Evolutionary conservation across 2,329 filamentous ascomycete species (phyloP).

Genomic region (Neofusicoccum sp.): DNA sequence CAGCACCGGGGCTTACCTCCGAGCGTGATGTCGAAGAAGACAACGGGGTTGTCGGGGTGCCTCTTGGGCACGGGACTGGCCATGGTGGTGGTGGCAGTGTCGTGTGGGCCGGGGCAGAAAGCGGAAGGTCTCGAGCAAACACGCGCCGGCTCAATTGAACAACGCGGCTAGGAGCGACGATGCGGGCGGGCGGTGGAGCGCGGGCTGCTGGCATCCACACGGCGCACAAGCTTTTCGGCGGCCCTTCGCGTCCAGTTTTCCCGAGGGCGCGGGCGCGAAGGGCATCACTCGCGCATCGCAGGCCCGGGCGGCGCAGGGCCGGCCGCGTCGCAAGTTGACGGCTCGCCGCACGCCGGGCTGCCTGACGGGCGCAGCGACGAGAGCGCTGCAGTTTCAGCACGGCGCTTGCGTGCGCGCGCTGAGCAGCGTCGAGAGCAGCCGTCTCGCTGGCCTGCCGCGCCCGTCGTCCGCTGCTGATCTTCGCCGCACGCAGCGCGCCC

Average conservation of each 20-base stretch:
- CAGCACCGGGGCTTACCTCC: conserved; percentile 62
- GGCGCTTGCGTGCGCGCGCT: neutral
- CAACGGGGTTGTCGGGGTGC: conserved; percentile 49
- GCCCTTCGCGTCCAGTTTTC: neutral
- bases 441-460: neutral
- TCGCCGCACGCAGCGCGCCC: conserved; percentile 13
- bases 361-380: neutral
- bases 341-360: neutral
- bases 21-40: conserved; percentile 78
- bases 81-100: conserved; percentile 16
- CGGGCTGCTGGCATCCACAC: neutral
- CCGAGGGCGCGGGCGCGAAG: neutral
- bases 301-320: conserved; percentile 3
- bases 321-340: conserved; percentile 11
- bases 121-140: conserved; percentile 8
- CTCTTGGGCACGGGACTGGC: conserved; percentile 9
- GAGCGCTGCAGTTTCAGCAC: conserved; percentile 6
- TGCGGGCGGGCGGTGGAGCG: neutral
- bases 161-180: neutral
- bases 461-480: conserved; percentile 5
- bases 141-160: neutral
- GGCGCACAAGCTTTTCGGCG: conserved; percentile 5
- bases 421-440: neutral
- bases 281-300: neutral
- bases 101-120: conserved; percentile 1